These are phyloP conservation scores for Aspergillus sclerotioniger DNA, from an alignment of 495 filamentous ascomycete species.

Conservation along the genomic window DNA sequence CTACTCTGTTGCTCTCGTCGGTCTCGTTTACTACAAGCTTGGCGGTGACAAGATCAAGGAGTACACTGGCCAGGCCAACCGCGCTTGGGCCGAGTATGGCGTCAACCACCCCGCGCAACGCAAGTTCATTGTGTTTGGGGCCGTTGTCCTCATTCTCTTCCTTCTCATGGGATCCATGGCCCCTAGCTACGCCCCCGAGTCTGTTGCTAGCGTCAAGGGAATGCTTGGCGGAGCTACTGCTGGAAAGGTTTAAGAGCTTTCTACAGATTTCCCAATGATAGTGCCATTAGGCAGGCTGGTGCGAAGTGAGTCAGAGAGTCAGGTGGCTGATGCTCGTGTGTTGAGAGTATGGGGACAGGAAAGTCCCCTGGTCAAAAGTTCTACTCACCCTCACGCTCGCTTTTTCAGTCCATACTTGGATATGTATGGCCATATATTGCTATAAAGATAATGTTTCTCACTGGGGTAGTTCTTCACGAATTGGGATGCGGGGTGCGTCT, in stretches of 20 bases:
- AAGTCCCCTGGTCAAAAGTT: not conserved
- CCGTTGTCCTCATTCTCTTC: constrained; percentile 61
- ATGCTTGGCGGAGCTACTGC: constrained; percentile 42
- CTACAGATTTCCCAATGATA: no score
- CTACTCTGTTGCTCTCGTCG: constrained; percentile 84
- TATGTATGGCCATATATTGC: constrained; percentile 6
- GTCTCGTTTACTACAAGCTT: constrained; percentile 97
- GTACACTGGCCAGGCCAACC: constrained; percentile 64
- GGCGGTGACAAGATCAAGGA: constrained; percentile 81
- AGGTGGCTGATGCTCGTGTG: not conserved
- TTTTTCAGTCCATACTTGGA: constrained; percentile 1
- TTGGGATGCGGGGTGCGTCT: constrained; percentile 11
- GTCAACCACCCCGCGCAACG: constrained; percentile 68
- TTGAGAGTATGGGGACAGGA: not conserved
- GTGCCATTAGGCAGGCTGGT: not conserved
- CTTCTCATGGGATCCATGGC: constrained; percentile 64
- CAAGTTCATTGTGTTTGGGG: constrained; percentile 68
- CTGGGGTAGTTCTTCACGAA: constrained; percentile 5
- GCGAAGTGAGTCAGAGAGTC: not conserved
- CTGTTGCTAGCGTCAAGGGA: constrained; percentile 40
- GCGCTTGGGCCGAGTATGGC: constrained; percentile 85
- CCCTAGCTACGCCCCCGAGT: constrained; percentile 44
- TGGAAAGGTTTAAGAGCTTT: constrained; percentile 33
- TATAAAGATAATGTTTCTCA: constrained; percentile 18
- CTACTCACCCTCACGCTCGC: not conserved